Evolutionary conservation across 768 basidiomycete genomes (phyloP), one percentile per base, ranked within the genome.

Genomic region (Boletus sensibilis): DNA sequence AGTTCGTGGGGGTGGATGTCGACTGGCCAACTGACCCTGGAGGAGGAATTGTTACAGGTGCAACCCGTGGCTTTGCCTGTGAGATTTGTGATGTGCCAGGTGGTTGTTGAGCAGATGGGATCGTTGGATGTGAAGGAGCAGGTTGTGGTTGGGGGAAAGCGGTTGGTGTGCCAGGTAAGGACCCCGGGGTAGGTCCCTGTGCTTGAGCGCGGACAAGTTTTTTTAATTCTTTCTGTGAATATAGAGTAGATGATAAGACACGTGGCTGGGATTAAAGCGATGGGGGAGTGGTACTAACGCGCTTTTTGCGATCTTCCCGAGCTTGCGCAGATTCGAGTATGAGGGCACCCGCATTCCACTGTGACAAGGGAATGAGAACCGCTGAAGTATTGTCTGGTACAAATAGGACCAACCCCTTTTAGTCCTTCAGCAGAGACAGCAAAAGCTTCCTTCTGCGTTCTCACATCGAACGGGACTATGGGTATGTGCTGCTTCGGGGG

Each of bases 361-460:
- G 64, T 29, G 46, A 56, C 48, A 44, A 55, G 29, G 44, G 43
- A 42, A 55, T 66, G 48, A 65, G 56, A 45, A 56, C 48, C 11
- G 5, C 16, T 16, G 33, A 52, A 54, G 35, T 47, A 48, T 50
- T 44, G 37, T 58, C 25, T 41, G 35, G 27, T 25, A 21, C 7
- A 61, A 64, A 56, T 74, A 21, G 31, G 33, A 72, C 86, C 63
- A 78, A 89, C 88, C 70, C 85, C 82, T 78, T 88, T 86, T 52
- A 88, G 68, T 18, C 88, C 87, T 62, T 88, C 87, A 56, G 85
- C 75, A 65, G 84, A 86, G 60, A 90, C 84, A 0, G 81, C 75
- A 66, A 92, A 92, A 8, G 87, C 88, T 60, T 90, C 87, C 56
- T 78, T 78, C 60, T 88, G 86, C 3, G 88, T 89, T 63, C 76